A percentile compares a stretch with the other conserved stretches of the same genome.
phyloP scores from a whole-genome alignment of 768 basidiomycete species.

The Strobilomyces confusus region DNA sequence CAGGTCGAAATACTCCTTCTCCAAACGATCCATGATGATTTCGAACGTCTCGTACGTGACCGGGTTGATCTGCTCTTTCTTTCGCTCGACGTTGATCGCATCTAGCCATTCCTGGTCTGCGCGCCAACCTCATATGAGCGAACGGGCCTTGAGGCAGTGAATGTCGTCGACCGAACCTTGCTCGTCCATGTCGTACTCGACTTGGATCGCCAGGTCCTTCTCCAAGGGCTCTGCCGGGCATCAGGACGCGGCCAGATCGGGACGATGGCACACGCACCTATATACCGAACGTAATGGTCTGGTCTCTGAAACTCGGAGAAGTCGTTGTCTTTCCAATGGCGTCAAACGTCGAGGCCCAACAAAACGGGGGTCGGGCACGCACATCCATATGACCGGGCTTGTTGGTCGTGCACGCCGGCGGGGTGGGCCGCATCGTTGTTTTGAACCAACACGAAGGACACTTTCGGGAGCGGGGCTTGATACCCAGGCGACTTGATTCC shows the following conservation, averaged over 20 bases:
- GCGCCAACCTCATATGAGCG: slow-evolving; percentile 1
- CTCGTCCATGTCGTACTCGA: slow-evolving; percentile 99
- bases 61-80: slow-evolving; percentile 63
- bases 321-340: slow-evolving; percentile 50
- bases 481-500: slow-evolving; percentile 34
- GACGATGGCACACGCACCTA: slow-evolving; percentile 49
- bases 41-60: slow-evolving; percentile 89
- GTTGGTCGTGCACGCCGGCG: slow-evolving; percentile 58
- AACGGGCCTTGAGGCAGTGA: background rate
- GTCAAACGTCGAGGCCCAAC: slow-evolving; percentile 2
- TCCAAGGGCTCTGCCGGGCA: slow-evolving; percentile 75
- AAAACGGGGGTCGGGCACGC: slow-evolving; percentile 27
- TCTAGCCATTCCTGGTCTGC: slow-evolving; percentile 96
- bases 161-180: slow-evolving; percentile 56
- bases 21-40: slow-evolving; percentile 93
- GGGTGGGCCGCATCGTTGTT: slow-evolving; percentile 60
- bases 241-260: slow-evolving; percentile 1
- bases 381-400: slow-evolving; percentile 74
- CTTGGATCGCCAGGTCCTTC: slow-evolving; percentile 84
- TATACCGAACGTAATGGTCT: slow-evolving; percentile 87
- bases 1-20: slow-evolving; percentile 99
- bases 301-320: slow-evolving; percentile 70
- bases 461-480: slow-evolving; percentile 52
- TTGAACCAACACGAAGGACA: slow-evolving; percentile 62
- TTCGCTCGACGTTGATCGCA: slow-evolving; percentile 73